Base-by-base conservation (phyloP, 257 asterid genomes). In the Rubia yunnanensis region DNA sequence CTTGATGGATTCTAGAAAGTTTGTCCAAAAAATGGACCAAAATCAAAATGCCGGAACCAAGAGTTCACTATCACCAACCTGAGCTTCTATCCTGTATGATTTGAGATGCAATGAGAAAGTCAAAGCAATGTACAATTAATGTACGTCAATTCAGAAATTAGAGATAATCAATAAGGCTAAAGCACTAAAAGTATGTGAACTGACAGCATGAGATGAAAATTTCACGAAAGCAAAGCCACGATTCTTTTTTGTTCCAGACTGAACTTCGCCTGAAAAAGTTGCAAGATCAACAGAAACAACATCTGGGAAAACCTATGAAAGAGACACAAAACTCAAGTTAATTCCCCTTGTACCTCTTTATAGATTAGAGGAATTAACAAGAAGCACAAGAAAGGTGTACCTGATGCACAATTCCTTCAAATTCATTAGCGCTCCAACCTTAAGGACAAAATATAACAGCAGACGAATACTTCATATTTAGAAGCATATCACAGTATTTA, bases 221-320 rank as follows among this genome's bases (percentile, higher is more conserved):
- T 81, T 88, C 74, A 92, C 95, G 69, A 88, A 92, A 63, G 83
- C 96, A 79, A 88, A 92, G 63, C 98, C 98, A 62, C 98, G 96
- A 76, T 86, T 92, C 46, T 64, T 83, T 56, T 72, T 86, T 79
- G 82, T 91, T 68, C 85, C 84, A 1, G 87, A 78, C 71, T 73
- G 76, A 23, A 64, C 39, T 65, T 83, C 90, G 72, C 86, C 85
- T 35, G 50, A 13, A 50, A 31, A 63, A 77, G 75, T 73, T 69
- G 77, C 80, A 63, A 92, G 96, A 63, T 86, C 89, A 63, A 92
- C 79, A 66, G 96, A 85, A 69, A 70, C 83, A 72, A 85, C 83
- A 72, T 85, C 98, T 17, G 89, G 89, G 70, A 88, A 92, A 73
- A 84, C 85, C 98, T 92, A 70, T 6, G 58, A 63, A 72, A 62